These are phyloP conservation scores for Clonostachys sp. DNA, from an alignment of 2,329 filamentous ascomycete species.

Conservation along the genomic window DNA sequence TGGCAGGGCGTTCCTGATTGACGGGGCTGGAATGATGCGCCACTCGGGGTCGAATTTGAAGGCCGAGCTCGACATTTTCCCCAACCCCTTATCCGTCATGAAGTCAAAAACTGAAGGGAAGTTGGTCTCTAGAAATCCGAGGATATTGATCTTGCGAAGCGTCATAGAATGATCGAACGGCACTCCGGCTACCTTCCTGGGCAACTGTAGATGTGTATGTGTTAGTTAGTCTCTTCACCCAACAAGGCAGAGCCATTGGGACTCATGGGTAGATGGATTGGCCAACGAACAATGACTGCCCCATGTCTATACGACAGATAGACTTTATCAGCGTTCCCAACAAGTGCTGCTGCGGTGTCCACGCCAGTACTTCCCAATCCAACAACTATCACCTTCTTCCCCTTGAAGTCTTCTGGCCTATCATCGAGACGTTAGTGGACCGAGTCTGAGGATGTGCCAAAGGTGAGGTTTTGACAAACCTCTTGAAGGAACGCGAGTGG, in stretches of 20 bases:
- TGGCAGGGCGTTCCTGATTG: conserved; percentile 12
- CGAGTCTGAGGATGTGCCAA: neutral
- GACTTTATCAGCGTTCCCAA: conserved; percentile 9
- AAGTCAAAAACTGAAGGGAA: conserved; percentile 9
- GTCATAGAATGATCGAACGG: conserved; percentile 26
- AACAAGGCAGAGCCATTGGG: too few species aligned
- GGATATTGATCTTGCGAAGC: conserved; percentile 20
- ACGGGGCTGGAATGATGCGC: conserved; percentile 16
- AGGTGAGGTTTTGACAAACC: neutral
- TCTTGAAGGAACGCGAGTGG: conserved; percentile 2
- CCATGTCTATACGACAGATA: conserved; percentile 1
- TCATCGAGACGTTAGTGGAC: neutral
- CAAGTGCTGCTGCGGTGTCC: conserved; percentile 20
- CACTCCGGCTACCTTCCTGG: conserved; percentile 20
- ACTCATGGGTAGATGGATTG: neutral
- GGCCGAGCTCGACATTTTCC: neutral
- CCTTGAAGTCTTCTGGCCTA: conserved; percentile 22
- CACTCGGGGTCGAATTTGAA: conserved; percentile 15
- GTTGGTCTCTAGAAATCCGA: conserved; percentile 17
- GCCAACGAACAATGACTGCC: conserved; percentile 1
- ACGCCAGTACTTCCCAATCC: conserved; percentile 32
- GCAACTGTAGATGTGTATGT: conserved; percentile 10
- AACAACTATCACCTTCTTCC: conserved; percentile 35
- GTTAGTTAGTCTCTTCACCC: too few species aligned
- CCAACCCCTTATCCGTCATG: conserved; percentile 11